A percentile compares a stretch with the other conserved stretches of the same genome.
phyloP scores from a whole-genome alignment of 345 rosid genomes.

The Balakata baccata region DNA sequence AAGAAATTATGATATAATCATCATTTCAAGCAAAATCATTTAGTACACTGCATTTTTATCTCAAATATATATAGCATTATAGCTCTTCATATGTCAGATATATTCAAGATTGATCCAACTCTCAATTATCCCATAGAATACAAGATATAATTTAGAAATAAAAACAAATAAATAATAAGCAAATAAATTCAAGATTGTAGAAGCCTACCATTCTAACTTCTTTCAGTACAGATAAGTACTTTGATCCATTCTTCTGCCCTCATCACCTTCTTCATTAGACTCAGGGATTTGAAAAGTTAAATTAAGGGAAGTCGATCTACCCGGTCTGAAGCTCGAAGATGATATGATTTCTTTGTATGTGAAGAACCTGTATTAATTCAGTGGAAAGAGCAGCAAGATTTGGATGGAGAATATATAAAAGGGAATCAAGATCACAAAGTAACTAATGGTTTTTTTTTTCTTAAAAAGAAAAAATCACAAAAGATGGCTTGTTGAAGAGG shows the following conservation, averaged over 20 bases:
- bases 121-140: conserved; percentile 9
- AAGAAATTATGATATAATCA: neutral
- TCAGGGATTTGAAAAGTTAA: conserved; percentile 15
- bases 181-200: conserved; percentile 17
- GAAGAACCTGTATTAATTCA: conserved; percentile 13
- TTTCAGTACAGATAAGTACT: conserved; percentile 1
- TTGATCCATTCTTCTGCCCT: conserved; percentile 14
- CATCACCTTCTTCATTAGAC: neutral
- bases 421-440: too few relatives aligned
- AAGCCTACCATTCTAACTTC: conserved; percentile 28
- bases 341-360: neutral
- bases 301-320: neutral
- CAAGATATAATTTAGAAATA: neutral
- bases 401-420: neutral
- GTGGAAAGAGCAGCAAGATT: neutral
- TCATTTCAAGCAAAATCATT: conserved; percentile 3
- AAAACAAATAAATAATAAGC: conserved; percentile 2
- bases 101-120: conserved; percentile 7
- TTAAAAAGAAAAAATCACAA: conserved; percentile 22
- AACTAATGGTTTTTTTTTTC: too few relatives aligned
- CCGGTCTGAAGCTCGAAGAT: neutral
- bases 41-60: conserved; percentile 22
- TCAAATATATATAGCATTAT: conserved; percentile 7
- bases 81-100: conserved; percentile 20
- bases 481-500: conserved; percentile 43